These are phyloP conservation scores for Entomortierella chlamydospora DNA, from an alignment of 192 early-diverging fungal species.

Conservation along the genomic window DNA sequence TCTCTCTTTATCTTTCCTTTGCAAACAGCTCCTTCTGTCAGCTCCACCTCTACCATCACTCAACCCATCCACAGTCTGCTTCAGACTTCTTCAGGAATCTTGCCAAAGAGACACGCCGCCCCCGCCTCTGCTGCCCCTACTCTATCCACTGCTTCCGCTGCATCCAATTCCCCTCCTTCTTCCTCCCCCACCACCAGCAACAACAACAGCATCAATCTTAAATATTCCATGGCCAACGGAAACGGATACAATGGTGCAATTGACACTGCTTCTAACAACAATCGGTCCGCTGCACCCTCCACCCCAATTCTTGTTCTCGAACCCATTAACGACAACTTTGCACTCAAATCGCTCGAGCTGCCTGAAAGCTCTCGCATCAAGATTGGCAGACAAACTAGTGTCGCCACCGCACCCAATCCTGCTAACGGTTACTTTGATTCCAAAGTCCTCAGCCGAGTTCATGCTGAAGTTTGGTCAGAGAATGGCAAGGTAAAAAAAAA, in stretches of 20 bases:
- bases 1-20: background rate
- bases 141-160: constrained; percentile 22
- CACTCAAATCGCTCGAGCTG: constrained; percentile 67
- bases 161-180: constrained; percentile 12
- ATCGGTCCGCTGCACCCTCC: background rate
- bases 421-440: constrained; percentile 88
- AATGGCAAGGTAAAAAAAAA: constrained; percentile 64
- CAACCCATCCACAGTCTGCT: constrained; percentile 39
- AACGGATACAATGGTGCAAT: constrained; percentile 6
- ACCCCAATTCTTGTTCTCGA: constrained; percentile 56
- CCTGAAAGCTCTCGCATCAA: constrained; percentile 58
- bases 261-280: background rate
- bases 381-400: constrained; percentile 77
- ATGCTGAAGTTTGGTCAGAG: constrained; percentile 82
- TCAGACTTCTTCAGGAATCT: constrained; percentile 27
- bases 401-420: constrained; percentile 67
- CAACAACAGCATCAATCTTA: constrained; percentile 1
- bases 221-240: constrained; percentile 5
- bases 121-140: constrained; percentile 18
- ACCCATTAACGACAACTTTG: constrained; percentile 59
- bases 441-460: constrained; percentile 81
- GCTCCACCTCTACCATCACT: constrained; percentile 41
- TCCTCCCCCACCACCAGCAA: constrained; percentile 10
- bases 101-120: constrained; percentile 27
- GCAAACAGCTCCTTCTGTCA: constrained; percentile 40